These are phyloP conservation scores for Aphanomyces astaci DNA, from an alignment of 352 stramenopile genomes.

Conservation along the genomic window DNA sequence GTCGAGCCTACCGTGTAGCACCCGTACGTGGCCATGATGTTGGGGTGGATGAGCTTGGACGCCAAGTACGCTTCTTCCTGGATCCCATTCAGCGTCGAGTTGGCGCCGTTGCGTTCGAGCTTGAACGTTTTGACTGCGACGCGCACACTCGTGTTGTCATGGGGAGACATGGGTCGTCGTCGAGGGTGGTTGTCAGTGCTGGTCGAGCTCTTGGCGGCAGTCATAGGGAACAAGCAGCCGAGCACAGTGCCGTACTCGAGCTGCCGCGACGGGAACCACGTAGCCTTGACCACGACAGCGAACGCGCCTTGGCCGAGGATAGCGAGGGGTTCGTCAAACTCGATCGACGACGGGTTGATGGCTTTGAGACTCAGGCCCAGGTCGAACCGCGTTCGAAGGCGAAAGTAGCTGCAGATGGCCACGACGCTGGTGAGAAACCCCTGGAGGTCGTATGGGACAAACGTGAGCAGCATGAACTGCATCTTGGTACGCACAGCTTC, in stretches of 20 bases:
- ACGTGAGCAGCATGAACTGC: neutral
- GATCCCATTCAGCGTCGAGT: slow-evolving; percentile 66
- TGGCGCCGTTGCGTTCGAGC: slow-evolving; percentile 30
- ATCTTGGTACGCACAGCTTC: neutral
- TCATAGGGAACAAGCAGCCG: slow-evolving; percentile 32
- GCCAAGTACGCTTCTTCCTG: slow-evolving; percentile 77
- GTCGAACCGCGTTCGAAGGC: slow-evolving; percentile 61
- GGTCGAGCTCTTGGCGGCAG: no score
- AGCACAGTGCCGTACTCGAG: slow-evolving; percentile 36
- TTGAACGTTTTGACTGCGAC: slow-evolving; percentile 74
- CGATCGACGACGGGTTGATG: slow-evolving; percentile 63
- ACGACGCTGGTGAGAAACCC: slow-evolving; percentile 44
- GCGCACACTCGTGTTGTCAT: slow-evolving; percentile 28
- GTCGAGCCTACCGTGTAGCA: slow-evolving; percentile 74
- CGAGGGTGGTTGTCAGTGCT: no score
- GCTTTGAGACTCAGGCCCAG: slow-evolving; percentile 71
- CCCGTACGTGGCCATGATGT: slow-evolving; percentile 78
- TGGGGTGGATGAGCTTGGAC: slow-evolving; percentile 66
- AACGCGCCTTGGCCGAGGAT: slow-evolving; percentile 79
- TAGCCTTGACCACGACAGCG: slow-evolving; percentile 62
- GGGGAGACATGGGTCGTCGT: neutral
- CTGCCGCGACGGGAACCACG: slow-evolving; percentile 37
- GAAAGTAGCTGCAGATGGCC: slow-evolving; percentile 59
- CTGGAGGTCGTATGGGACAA: slow-evolving; percentile 35
- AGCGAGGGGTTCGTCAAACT: slow-evolving; percentile 69